These are phyloP conservation scores for Agarophyton chilense DNA, from an alignment of 23 red algal genomes.

Conservation along the genomic window DNA sequence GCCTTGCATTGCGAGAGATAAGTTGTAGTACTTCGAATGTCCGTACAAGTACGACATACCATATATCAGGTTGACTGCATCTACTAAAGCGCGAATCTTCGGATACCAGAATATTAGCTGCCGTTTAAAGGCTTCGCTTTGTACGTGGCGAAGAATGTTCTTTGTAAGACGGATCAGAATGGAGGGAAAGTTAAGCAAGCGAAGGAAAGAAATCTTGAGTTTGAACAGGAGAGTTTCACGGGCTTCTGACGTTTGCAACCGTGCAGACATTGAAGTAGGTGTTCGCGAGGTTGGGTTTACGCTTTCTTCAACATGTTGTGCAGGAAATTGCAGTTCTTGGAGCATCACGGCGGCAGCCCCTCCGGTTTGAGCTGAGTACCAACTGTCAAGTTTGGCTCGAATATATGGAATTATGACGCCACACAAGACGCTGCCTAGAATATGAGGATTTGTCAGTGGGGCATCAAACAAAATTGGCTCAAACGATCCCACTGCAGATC, in stretches of 20 bases:
- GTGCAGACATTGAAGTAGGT: background rate
- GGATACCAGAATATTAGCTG: slow-evolving; percentile 48
- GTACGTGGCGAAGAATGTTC: background rate
- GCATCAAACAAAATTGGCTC: background rate
- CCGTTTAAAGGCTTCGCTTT: background rate
- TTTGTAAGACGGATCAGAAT: background rate
- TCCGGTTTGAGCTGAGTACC: slow-evolving; percentile 36
- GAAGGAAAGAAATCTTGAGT: background rate
- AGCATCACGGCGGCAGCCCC: slow-evolving; percentile 58
- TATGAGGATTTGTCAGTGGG: background rate
- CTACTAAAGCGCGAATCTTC: slow-evolving; percentile 24
- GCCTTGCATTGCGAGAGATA: slow-evolving; percentile 36
- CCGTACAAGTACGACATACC: slow-evolving; percentile 60
- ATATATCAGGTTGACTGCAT: slow-evolving; percentile 26
- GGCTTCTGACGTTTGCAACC: background rate
- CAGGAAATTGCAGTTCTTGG: background rate
- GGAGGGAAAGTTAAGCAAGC: background rate
- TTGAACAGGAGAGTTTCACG: background rate
- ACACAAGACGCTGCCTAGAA: background rate
- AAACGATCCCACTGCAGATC: slow-evolving; percentile 11
- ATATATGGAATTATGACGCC: slow-evolving; percentile 36
- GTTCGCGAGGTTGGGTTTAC: too few relatives aligned
- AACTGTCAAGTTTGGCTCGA: slow-evolving; percentile 19
- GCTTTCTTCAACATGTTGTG: background rate
- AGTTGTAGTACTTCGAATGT: slow-evolving; percentile 38